phyloP scores from a whole-genome alignment of 768 basidiomycete genomes.

The Mycena indigotica region DNA sequence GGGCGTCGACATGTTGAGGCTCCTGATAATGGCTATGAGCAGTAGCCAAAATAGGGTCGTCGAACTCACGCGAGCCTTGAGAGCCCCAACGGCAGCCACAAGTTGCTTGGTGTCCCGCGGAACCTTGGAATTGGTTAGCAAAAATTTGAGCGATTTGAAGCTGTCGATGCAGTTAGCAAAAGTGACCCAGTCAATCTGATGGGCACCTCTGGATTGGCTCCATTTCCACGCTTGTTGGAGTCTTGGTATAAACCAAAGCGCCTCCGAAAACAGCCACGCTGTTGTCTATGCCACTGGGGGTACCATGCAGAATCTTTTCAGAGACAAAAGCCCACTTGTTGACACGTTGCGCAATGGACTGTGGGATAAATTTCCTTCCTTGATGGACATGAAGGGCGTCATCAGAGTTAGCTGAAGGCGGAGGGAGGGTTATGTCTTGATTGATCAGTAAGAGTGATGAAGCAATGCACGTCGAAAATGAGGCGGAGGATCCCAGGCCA shows the following conservation, averaged over 20 bases:
- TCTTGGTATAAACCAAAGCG: constrained; percentile 84
- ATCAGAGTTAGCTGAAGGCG: constrained; percentile 50
- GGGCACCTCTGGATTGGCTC: constrained; percentile 79
- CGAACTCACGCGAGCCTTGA: constrained; percentile 58
- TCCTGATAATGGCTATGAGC: constrained; percentile 48
- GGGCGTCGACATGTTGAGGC: constrained; percentile 79
- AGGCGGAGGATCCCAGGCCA: constrained; percentile 95
- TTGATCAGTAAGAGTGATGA: constrained; percentile 79
- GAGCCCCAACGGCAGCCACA: constrained; percentile 83
- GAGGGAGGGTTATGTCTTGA: constrained; percentile 62
- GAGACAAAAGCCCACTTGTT: constrained; percentile 93
- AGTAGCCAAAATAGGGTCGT: constrained; percentile 11
- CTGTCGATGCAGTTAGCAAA: constrained; percentile 40
- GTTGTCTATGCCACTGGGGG: constrained; percentile 97
- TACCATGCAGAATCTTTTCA: constrained; percentile 96
- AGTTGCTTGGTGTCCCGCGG: constrained; percentile 93
- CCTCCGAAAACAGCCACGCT: constrained; percentile 92
- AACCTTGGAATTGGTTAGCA: constrained; percentile 91
- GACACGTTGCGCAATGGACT: constrained; percentile 69
- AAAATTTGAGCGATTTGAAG: constrained; percentile 87
- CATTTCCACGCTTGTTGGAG: constrained; percentile 81
- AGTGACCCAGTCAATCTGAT: constrained; percentile 16
- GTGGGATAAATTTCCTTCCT: constrained; percentile 67
- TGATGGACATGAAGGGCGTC: constrained; percentile 52
- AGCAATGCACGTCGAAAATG: constrained; percentile 87